Conservation (phyloP, 1,284 basidiomycete genomes). For the Neonothopanus nambi region DNA sequence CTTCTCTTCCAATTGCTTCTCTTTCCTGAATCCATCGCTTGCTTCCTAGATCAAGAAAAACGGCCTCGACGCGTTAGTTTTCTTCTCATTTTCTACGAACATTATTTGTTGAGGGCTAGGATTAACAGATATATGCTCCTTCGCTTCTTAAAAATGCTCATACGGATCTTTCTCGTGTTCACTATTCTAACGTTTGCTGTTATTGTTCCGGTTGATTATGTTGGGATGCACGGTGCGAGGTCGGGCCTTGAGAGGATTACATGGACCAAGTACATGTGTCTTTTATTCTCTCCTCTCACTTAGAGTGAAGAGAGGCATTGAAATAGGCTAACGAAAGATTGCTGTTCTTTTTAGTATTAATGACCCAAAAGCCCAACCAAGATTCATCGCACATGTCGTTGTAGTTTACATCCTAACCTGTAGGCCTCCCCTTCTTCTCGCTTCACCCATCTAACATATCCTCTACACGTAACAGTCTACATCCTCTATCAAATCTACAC, state of each 20-base stretch:
- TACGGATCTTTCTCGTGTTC: conserved; percentile 67
- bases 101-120: too few relatives aligned
- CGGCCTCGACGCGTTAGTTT: conserved; percentile 58
- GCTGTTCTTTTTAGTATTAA: conserved; percentile 34
- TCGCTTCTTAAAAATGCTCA: conserved; percentile 63
- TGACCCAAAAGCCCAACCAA: conserved; percentile 33
- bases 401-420: conserved; percentile 49
- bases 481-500: conserved; percentile 68
- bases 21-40: conserved; percentile 2
- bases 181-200: conserved; percentile 60
- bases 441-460: too few relatives aligned
- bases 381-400: conserved; percentile 49
- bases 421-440: conserved; percentile 23
- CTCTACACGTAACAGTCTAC: too few relatives aligned
- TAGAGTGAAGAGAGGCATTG: too few relatives aligned
- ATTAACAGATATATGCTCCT: conserved; percentile 56
- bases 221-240: conserved; percentile 37
- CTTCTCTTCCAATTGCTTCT: background rate
- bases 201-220: conserved; percentile 62
- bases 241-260: conserved; percentile 40
- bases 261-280: conserved; percentile 51
- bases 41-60: conserved; percentile 55
- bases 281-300: too few relatives aligned
- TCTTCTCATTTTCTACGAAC: too few relatives aligned
- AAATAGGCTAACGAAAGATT: too few relatives aligned